These are phyloP conservation scores for Mimosa bimucronata DNA, from an alignment of 306 rosid species.

Conservation along the genomic window DNA sequence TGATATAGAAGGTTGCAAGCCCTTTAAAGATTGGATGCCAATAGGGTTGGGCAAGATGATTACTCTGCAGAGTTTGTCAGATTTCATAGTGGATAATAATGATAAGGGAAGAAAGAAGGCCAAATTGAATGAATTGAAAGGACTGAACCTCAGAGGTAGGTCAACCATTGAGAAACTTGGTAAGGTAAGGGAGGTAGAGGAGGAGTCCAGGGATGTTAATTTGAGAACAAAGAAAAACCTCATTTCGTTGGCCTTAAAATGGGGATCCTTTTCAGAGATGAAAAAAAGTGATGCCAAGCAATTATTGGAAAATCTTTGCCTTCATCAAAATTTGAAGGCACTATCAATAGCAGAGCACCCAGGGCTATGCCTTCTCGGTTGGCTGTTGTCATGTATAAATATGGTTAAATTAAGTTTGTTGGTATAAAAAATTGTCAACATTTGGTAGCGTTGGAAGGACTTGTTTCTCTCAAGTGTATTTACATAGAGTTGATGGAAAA, in stretches of 20 bases:
- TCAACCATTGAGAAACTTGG: background rate
- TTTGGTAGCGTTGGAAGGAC: too few relatives aligned
- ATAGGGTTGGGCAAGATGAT: background rate
- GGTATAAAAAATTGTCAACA: background rate
- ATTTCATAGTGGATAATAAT: background rate
- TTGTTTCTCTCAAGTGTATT: background rate
- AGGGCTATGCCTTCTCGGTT: background rate
- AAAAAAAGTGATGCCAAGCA: too few relatives aligned
- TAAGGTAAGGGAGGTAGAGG: too few relatives aligned
- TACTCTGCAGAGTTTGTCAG: background rate
- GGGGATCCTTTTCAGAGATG: too few relatives aligned
- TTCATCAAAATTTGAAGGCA: constrained; percentile 5
- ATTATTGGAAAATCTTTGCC: too few relatives aligned
- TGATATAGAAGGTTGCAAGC: background rate
- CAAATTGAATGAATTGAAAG: background rate
- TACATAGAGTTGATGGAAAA: too few relatives aligned
- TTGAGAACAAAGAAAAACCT: too few relatives aligned
- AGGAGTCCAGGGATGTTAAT: too few relatives aligned
- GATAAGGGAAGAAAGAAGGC: background rate
- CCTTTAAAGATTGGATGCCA: background rate
- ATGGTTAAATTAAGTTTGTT: background rate
- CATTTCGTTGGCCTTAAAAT: too few relatives aligned
- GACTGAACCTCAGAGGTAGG: background rate
- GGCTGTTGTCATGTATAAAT: background rate
- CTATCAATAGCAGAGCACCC: too few relatives aligned